Percentiles rank a stretch among this genome's conserved stretches.
Conservation (phyloP, 352 stramenopile species). For the Pythium apleroticum region DNA sequence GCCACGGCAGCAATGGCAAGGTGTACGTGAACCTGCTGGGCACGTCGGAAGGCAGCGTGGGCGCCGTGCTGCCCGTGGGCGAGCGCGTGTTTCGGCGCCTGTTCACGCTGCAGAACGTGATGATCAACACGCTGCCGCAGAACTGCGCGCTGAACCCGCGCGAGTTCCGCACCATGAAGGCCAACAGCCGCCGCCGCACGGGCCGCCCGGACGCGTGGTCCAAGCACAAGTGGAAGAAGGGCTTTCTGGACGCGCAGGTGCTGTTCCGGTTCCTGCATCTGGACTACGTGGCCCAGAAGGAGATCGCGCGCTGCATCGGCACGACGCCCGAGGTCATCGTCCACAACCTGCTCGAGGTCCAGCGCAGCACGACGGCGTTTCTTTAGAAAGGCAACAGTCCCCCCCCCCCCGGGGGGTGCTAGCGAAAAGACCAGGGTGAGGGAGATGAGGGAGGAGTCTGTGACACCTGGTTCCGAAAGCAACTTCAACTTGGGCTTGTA, state of each 20-base stretch:
- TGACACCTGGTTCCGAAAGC: slow-evolving; percentile 1
- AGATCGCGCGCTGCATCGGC: slow-evolving; percentile 86
- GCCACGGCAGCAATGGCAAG: slow-evolving; percentile 7
- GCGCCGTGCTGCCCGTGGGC: slow-evolving; percentile 69
- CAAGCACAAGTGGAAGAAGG: slow-evolving; percentile 91
- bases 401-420: not conserved
- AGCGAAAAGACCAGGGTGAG: not conserved
- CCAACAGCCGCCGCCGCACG: slow-evolving; percentile 56
- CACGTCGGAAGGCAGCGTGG: slow-evolving; percentile 76
- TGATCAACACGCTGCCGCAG: slow-evolving; percentile 87
- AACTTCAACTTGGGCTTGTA: slow-evolving; percentile 29
- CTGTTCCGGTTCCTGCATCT: slow-evolving; percentile 80
- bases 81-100: slow-evolving; percentile 85
- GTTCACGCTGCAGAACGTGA: slow-evolving; percentile 88
- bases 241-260: slow-evolving; percentile 79
- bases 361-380: slow-evolving; percentile 70
- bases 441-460: slow-evolving; percentile 11
- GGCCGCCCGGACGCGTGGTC: slow-evolving; percentile 77
- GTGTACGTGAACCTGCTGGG: slow-evolving; percentile 80
- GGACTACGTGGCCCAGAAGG: slow-evolving; percentile 87
- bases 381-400: slow-evolving; percentile 33
- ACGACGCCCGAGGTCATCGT: slow-evolving; percentile 87
- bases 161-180: slow-evolving; percentile 80
- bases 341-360: slow-evolving; percentile 86
- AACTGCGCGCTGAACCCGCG: slow-evolving; percentile 85